Evolutionary conservation across 768 basidiomycete species (phyloP).

Genomic region (Hydnomerulius pinastri): DNA sequence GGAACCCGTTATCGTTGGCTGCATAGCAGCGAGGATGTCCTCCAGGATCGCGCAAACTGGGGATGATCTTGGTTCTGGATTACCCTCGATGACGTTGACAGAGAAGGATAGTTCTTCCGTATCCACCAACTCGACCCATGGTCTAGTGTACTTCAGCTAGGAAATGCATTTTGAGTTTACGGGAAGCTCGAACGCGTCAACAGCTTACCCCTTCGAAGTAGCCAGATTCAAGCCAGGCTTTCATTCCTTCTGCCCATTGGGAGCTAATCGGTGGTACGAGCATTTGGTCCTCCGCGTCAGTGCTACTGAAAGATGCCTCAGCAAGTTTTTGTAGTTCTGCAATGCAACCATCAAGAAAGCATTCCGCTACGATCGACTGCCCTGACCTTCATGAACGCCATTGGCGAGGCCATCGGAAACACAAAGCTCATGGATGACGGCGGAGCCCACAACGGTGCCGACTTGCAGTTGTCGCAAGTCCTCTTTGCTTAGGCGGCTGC

Average conservation of each 20-base stretch:
- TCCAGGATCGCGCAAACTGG: conserved; percentile 31
- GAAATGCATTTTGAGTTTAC: neutral
- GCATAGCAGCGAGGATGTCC: conserved; percentile 39
- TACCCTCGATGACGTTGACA: conserved; percentile 40
- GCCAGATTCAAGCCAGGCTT: conserved; percentile 11
- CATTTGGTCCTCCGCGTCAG: conserved; percentile 37
- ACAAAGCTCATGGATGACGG: conserved; percentile 37
- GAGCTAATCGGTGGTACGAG: conserved; percentile 42
- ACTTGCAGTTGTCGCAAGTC: conserved; percentile 43
- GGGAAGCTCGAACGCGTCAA: neutral
- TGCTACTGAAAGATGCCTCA: conserved; percentile 37
- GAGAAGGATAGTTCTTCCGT: conserved; percentile 42
- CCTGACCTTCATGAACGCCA: conserved; percentile 38
- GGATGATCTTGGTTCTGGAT: conserved; percentile 1
- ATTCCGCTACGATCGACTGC: neutral
- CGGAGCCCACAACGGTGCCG: conserved; percentile 35
- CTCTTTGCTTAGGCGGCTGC: conserved; percentile 22
- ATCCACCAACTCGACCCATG: conserved; percentile 61
- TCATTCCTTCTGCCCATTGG: conserved; percentile 41
- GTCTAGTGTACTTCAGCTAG: conserved; percentile 14
- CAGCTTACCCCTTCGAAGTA: conserved; percentile 14
- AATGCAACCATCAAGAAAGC: conserved; percentile 4
- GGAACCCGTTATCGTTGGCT: conserved; percentile 1
- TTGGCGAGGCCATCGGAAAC: conserved; percentile 26
- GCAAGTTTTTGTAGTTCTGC: conserved; percentile 48